phyloP scores from a whole-genome alignment of 768 basidiomycete species.

The Hypholoma fasciculare region DNA sequence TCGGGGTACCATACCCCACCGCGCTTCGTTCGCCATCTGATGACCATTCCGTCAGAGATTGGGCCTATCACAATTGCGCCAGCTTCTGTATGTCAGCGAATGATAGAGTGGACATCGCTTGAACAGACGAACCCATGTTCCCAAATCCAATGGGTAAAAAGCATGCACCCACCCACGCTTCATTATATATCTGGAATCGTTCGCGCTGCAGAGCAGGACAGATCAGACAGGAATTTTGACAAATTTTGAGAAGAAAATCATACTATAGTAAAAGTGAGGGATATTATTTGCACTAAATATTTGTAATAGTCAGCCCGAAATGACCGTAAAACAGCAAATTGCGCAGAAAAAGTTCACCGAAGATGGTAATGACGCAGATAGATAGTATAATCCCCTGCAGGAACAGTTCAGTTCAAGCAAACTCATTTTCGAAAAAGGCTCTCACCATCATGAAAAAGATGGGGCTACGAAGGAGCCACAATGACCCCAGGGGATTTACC shows the following conservation, averaged over 20 bases:
- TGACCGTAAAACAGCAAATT: background rate
- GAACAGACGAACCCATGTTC: slow-evolving; percentile 32
- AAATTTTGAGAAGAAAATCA: slow-evolving; percentile 15
- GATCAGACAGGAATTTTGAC: no score
- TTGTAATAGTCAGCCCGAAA: no score
- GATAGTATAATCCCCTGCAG: background rate
- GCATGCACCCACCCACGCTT: slow-evolving; percentile 54
- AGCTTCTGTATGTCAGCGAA: background rate
- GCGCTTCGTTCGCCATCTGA: slow-evolving; percentile 43
- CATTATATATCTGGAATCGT: slow-evolving; percentile 52
- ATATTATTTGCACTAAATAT: slow-evolving; percentile 46
- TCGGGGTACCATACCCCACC: slow-evolving; percentile 64
- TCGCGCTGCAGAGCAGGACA: slow-evolving; percentile 41
- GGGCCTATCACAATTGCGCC: slow-evolving; percentile 55
- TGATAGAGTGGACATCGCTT: background rate
- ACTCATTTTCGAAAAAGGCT: background rate
- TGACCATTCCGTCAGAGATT: slow-evolving; percentile 52
- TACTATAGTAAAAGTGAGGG: slow-evolving; percentile 67
- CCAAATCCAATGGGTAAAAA: slow-evolving; percentile 59
- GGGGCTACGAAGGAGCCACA: slow-evolving; percentile 54
- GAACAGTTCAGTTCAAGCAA: background rate
- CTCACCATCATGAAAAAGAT: slow-evolving; percentile 54
- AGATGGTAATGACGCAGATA: background rate
- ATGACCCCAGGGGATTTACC: slow-evolving; percentile 58
- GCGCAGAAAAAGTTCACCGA: background rate